phyloP scores from a whole-genome alignment of 2,329 filamentous ascomycete genomes.

The Trichoderma arundinaceum region DNA sequence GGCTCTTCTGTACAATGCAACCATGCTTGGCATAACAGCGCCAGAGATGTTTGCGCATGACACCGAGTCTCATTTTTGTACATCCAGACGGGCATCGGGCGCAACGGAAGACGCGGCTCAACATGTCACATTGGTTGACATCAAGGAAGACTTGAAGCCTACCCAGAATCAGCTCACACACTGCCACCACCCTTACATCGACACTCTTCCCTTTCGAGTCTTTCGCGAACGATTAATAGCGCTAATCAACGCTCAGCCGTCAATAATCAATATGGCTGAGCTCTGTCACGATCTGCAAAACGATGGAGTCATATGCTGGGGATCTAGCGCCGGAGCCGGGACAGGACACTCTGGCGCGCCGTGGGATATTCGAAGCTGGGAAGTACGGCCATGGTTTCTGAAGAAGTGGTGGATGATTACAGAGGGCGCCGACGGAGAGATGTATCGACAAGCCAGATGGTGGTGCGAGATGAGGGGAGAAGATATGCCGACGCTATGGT shows the following conservation, averaged over 20 bases:
- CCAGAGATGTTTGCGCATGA: slow-evolving; percentile 1
- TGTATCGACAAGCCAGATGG: slow-evolving; percentile 41
- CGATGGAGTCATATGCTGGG: slow-evolving; percentile 42
- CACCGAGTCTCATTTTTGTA: slow-evolving; percentile 13
- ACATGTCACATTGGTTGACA: slow-evolving; percentile 34
- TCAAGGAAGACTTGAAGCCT: slow-evolving; percentile 40
- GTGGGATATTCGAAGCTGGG: slow-evolving; percentile 42
- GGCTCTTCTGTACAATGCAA: slow-evolving; percentile 35
- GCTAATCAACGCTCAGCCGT: slow-evolving; percentile 30
- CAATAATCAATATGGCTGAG: slow-evolving; percentile 38
- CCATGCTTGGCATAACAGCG: slow-evolving; percentile 35
- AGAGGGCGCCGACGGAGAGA: slow-evolving; percentile 40
- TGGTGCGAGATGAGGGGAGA: slow-evolving; percentile 41
- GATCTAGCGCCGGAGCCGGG: slow-evolving; percentile 35
- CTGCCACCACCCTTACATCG: slow-evolving; percentile 40
- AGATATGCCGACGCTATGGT: slow-evolving; percentile 9
- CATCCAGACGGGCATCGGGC: background rate
- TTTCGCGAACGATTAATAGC: slow-evolving; percentile 40
- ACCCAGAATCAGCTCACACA: slow-evolving; percentile 37
- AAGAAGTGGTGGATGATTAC: slow-evolving; percentile 40
- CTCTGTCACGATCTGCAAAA: slow-evolving; percentile 40
- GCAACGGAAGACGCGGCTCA: background rate
- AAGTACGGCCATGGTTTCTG: slow-evolving; percentile 40
- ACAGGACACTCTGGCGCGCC: slow-evolving; percentile 38
- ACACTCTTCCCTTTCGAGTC: slow-evolving; percentile 39